These are phyloP conservation scores for Chaetomium cochliodes DNA, from an alignment of 495 filamentous ascomycete genomes.

Conservation along the genomic window DNA sequence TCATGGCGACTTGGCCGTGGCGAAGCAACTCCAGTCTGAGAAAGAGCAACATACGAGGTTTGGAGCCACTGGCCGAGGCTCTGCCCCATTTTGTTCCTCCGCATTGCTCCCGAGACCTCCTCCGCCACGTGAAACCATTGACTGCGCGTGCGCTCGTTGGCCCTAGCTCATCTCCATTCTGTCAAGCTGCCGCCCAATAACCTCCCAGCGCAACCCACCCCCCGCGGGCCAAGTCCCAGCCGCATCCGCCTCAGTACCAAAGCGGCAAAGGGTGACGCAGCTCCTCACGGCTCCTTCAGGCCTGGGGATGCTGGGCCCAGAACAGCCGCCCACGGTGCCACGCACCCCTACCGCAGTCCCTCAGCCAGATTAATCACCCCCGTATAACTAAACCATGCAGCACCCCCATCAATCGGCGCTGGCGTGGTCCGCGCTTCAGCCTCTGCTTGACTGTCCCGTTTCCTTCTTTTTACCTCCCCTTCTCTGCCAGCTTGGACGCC, in stretches of 20 bases:
- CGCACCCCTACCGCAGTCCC: no score
- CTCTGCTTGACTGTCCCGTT: neutral
- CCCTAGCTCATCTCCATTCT: conserved; percentile 1
- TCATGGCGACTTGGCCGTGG: neutral
- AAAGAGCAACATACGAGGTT: neutral
- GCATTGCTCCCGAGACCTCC: neutral
- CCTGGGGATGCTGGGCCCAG: neutral
- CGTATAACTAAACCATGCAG: conserved; percentile 17
- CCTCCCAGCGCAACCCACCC: neutral
- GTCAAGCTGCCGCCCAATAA: conserved; percentile 15
- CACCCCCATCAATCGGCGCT: neutral
- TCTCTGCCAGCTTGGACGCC: neutral
- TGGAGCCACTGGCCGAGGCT: neutral
- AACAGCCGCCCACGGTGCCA: neutral
- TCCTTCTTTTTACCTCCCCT: neutral
- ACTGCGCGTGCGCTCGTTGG: neutral
- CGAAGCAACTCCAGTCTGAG: neutral
- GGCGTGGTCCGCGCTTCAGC: neutral
- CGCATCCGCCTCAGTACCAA: neutral
- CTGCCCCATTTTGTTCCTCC: neutral
- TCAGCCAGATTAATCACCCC: neutral
- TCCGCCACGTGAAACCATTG: conserved; percentile 7
- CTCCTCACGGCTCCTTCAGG: neutral
- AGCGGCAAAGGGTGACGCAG: conserved; percentile 13
- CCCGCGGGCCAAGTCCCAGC: conserved; percentile 1